These are phyloP conservation scores for Areca catechu DNA, from an alignment of 176 grass and related monocot genomes.

Conservation along the genomic window DNA sequence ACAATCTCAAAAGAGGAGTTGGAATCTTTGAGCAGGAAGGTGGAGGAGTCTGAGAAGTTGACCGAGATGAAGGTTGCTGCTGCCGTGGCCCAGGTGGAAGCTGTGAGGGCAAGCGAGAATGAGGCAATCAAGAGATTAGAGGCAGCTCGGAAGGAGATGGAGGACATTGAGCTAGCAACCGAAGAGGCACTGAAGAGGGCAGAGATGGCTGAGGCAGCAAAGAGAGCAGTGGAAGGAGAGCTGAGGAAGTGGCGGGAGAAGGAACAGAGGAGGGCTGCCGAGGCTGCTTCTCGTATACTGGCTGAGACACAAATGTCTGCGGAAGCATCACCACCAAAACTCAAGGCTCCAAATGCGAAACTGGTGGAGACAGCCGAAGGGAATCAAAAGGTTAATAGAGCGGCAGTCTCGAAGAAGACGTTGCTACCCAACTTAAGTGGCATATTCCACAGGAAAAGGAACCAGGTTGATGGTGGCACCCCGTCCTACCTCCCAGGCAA, in stretches of 20 bases:
- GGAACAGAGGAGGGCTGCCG: constrained; percentile 61
- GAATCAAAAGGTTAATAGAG: constrained; percentile 26
- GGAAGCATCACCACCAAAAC: constrained; percentile 21
- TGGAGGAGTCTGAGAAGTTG: constrained; percentile 82
- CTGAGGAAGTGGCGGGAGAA: constrained; percentile 82
- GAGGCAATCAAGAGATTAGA: constrained; percentile 78
- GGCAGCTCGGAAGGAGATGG: constrained; percentile 71
- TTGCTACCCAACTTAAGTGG: constrained; percentile 53
- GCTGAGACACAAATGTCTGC: constrained; percentile 32
- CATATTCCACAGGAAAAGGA: constrained; percentile 79
- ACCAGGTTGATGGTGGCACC: constrained; percentile 37
- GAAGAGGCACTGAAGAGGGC: constrained; percentile 83
- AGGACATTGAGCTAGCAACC: constrained; percentile 77
- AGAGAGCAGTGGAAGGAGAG: constrained; percentile 87
- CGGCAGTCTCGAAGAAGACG: constrained; percentile 39
- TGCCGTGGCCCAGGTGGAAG: constrained; percentile 86
- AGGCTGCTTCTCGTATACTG: constrained; percentile 33
- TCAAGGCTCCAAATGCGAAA: constrained; percentile 27
- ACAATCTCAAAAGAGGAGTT: constrained; percentile 95
- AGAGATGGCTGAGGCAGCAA: constrained; percentile 88
- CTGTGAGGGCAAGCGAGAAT: constrained; percentile 72
- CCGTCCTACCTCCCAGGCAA: constrained; percentile 45
- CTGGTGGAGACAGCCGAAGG: constrained; percentile 40
- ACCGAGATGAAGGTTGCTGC: constrained; percentile 92
- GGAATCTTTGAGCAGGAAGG: constrained; percentile 68